phyloP scores from a whole-genome alignment of 495 filamentous ascomycete genomes.

The Pyrenula aspistea region DNA sequence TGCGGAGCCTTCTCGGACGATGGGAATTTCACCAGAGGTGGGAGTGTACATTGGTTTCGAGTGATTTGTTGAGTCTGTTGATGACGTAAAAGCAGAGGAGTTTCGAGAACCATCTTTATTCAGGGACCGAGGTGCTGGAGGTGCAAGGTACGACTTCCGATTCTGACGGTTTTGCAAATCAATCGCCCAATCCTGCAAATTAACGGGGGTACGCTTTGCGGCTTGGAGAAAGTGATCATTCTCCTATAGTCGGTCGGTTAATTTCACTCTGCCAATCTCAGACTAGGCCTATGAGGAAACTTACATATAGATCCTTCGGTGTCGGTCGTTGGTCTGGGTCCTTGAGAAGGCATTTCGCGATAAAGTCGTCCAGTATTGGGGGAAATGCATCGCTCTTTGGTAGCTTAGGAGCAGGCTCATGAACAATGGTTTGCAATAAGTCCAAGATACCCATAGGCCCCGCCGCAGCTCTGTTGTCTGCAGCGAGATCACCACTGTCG shows the following conservation, averaged over 20 bases:
- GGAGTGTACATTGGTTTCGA: slow-evolving; percentile 28
- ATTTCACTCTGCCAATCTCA: no score
- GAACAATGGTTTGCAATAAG: slow-evolving; percentile 91
- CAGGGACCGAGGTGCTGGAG: slow-evolving; percentile 39
- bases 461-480: slow-evolving; percentile 51
- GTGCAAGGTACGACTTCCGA: slow-evolving; percentile 78
- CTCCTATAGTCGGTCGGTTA: slow-evolving; percentile 56
- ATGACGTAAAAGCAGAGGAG: slow-evolving; percentile 37
- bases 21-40: slow-evolving; percentile 23
- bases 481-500: slow-evolving; percentile 62
- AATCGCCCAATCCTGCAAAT: slow-evolving; percentile 81
- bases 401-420: slow-evolving; percentile 84
- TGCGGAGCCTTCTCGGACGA: slow-evolving; percentile 15
- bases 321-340: slow-evolving; percentile 77
- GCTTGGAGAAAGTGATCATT: slow-evolving; percentile 87
- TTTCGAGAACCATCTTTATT: slow-evolving; percentile 15
- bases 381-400: slow-evolving; percentile 98
- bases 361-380: slow-evolving; percentile 85
- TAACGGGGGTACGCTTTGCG: slow-evolving; percentile 85
- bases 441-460: slow-evolving; percentile 91
- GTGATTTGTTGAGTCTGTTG: slow-evolving; percentile 16
- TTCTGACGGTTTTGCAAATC: slow-evolving; percentile 84
- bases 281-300: no score
- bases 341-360: slow-evolving; percentile 89
- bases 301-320: slow-evolving; percentile 66